Conservation (phyloP, 106 monocot genomes). For the Apostasia ramifera region DNA sequence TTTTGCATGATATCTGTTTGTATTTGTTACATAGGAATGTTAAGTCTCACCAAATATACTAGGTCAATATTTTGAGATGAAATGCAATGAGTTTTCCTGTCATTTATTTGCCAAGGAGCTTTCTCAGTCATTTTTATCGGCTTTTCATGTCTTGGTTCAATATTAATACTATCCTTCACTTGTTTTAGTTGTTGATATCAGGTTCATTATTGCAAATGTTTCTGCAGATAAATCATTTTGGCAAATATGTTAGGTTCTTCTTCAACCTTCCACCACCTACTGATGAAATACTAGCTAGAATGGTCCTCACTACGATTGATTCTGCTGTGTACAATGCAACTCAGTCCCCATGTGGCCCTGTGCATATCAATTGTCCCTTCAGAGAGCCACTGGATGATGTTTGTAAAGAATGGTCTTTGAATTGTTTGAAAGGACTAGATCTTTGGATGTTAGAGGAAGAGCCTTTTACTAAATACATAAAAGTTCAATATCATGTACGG, state of each 20-base stretch:
- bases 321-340: conserved; percentile 66
- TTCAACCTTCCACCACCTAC: conserved; percentile 76
- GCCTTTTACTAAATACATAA: conserved; percentile 76
- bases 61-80: no score
- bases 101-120: no score
- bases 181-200: no score
- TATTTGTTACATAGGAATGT: no score
- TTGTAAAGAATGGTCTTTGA: conserved; percentile 38
- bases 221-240: conserved; percentile 87
- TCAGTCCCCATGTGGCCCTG: conserved; percentile 64
- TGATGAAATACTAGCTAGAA: conserved; percentile 73
- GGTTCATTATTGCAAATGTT: neutral
- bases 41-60: no score
- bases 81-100: no score
- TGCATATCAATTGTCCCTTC: conserved; percentile 86
- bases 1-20: no score
- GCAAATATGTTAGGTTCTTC: conserved; percentile 72
- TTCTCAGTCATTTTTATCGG: no score
- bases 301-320: conserved; percentile 86
- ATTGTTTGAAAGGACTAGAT: conserved; percentile 70
- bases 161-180: no score
- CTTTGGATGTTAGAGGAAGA: conserved; percentile 49
- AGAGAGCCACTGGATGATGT: conserved; percentile 69
- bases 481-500: conserved; percentile 10
- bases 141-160: no score